Evolutionary conservation across 768 basidiomycete species (phyloP).

Genomic region (Mycena sanguinolenta): DNA sequence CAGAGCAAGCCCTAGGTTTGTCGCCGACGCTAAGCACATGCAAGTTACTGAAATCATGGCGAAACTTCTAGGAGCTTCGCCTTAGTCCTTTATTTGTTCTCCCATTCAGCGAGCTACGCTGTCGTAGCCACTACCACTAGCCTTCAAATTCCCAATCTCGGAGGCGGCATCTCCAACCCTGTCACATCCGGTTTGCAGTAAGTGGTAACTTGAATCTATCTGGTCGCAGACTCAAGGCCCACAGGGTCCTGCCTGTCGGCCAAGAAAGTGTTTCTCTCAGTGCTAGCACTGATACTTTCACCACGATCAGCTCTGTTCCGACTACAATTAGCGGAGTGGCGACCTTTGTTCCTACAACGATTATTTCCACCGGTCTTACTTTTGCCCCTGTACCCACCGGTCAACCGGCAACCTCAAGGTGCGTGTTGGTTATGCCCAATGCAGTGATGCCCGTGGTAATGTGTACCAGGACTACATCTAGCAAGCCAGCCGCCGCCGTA

Average conservation of each 20-base stretch:
- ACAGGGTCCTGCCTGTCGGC: slow-evolving; percentile 1
- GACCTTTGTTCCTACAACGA: neutral
- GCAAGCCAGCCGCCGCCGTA: neutral
- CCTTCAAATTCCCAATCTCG: neutral
- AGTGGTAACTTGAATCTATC: neutral
- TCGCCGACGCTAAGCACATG: neutral
- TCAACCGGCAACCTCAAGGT: slow-evolving; percentile 1
- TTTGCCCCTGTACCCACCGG: neutral
- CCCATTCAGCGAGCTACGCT: neutral
- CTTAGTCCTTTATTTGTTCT: neutral
- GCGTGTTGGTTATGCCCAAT: neutral
- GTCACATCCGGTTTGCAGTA: neutral
- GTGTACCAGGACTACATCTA: slow-evolving; percentile 5
- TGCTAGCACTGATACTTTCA: neutral
- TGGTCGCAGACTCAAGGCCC: neutral
- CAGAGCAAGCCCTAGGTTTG: no score
- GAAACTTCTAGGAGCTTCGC: neutral
- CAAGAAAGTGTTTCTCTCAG: neutral
- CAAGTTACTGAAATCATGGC: neutral
- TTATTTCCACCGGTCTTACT: neutral
- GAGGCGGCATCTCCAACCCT: neutral
- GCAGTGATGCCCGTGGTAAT: neutral
- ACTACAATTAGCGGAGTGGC: neutral
- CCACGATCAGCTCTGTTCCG: neutral
- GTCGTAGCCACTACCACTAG: neutral